phyloP scores from a whole-genome alignment of 257 asterid genomes.

The Solanum microdontum region DNA sequence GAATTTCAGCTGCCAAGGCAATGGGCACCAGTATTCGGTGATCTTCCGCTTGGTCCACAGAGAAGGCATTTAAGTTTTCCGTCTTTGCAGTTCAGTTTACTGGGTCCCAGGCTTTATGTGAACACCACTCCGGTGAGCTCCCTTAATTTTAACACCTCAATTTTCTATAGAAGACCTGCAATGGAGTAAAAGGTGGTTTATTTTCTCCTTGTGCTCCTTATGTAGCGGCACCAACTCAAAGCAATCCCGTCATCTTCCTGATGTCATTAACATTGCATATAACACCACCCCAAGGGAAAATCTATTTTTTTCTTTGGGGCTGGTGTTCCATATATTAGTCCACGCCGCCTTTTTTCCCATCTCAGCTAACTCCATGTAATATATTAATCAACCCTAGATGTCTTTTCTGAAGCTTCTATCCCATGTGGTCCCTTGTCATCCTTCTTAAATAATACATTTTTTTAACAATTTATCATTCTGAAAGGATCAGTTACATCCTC shows the following conservation, averaged over 20 bases:
- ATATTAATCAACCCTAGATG: background rate
- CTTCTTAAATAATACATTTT: background rate
- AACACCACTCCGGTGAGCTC: slow-evolving; percentile 58
- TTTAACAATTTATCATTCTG: background rate
- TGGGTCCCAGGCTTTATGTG: slow-evolving; percentile 85
- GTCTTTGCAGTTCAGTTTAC: slow-evolving; percentile 84
- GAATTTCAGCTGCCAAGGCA: slow-evolving; percentile 98
- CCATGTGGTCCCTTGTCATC: background rate
- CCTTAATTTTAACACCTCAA: background rate
- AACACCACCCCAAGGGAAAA: background rate
- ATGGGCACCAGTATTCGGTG: slow-evolving; percentile 96
- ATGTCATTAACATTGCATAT: background rate
- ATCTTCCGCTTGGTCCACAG: slow-evolving; percentile 97
- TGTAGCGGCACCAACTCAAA: background rate
- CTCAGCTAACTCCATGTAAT: background rate
- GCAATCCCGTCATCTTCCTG: background rate
- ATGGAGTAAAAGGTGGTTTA: background rate
- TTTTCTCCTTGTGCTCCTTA: background rate
- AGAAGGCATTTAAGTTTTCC: slow-evolving; percentile 61
- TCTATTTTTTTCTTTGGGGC: background rate
- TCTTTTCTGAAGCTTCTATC: background rate
- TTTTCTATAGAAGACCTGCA: background rate
- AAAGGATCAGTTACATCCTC: background rate
- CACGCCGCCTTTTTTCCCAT: background rate
- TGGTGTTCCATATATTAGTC: background rate